Evolutionary conservation across 1,284 basidiomycete species (phyloP).

Genomic region (Ceratobasidium theobromae): DNA sequence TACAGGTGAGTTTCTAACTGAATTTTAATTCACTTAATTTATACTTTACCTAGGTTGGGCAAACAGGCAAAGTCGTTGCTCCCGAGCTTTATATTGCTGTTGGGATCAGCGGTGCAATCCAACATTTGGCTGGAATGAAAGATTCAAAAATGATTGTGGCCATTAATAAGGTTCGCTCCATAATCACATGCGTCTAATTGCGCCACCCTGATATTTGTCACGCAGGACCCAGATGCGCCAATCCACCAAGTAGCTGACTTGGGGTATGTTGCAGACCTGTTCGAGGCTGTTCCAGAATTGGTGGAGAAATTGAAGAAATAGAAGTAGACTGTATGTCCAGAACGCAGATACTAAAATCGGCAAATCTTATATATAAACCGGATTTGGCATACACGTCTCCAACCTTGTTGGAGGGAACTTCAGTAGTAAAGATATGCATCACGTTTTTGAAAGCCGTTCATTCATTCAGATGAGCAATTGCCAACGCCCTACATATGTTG

Average conservation of each 20-base stretch:
- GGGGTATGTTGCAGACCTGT: conserved; percentile 91
- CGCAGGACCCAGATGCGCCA: conserved; percentile 91
- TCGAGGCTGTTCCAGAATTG: conserved; percentile 84
- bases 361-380: background rate
- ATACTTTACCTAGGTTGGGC: conserved; percentile 63
- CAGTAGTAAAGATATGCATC: too few species aligned
- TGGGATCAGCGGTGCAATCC: conserved; percentile 97
- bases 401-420: too few species aligned
- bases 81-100: conserved; percentile 95
- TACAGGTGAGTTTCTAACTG: conserved; percentile 55
- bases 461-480: too few species aligned
- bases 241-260: conserved; percentile 99
- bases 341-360: too few species aligned
- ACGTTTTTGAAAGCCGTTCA: too few species aligned
- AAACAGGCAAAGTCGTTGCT: conserved; percentile 96
- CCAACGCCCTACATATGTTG: too few species aligned
- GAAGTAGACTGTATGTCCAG: background rate
- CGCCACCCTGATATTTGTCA: too few species aligned
- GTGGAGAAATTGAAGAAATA: conserved; percentile 75
- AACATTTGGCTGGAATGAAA: conserved; percentile 99
- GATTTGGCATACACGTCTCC: too few species aligned
- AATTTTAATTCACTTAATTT: background rate
- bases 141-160: conserved; percentile 98
- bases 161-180: conserved; percentile 80
- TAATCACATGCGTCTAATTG: background rate